phyloP scores from a whole-genome alignment of 495 filamentous ascomycete species.

The Usnea hakonensis region DNA sequence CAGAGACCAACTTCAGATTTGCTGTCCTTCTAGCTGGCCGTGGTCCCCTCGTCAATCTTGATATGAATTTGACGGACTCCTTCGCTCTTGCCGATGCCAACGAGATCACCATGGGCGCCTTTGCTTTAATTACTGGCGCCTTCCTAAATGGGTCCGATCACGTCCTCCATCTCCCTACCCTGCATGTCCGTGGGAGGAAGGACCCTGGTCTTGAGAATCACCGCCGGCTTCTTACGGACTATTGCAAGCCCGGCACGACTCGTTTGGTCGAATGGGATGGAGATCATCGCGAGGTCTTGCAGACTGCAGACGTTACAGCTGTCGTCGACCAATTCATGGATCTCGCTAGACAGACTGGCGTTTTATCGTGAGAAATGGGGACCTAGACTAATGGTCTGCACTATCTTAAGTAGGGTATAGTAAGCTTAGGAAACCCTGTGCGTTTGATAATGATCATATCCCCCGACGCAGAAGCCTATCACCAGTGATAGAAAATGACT shows the following conservation, averaged over 20 bases:
- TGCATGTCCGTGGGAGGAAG: constrained; percentile 55
- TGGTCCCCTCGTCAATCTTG: constrained; percentile 45
- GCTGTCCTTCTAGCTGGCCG: constrained; percentile 49
- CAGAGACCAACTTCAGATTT: constrained; percentile 21
- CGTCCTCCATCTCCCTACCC: constrained; percentile 39
- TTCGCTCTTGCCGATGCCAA: constrained; percentile 26
- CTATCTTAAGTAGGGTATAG: no score
- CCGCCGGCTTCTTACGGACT: constrained; percentile 40
- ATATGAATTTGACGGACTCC: constrained; percentile 16
- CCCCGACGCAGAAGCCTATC: no score
- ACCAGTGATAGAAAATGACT: no score
- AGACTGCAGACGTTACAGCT: constrained; percentile 44
- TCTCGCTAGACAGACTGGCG: no score
- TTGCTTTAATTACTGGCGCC: constrained; percentile 8
- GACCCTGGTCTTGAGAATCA: constrained; percentile 50
- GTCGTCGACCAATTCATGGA: constrained; percentile 31
- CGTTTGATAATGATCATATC: no score
- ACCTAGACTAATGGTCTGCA: no score
- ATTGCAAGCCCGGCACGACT: constrained; percentile 38
- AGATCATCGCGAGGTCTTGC: constrained; percentile 50
- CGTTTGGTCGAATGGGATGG: constrained; percentile 55
- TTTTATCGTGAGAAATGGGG: no score
- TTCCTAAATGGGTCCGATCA: constrained; percentile 1
- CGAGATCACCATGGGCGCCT: constrained; percentile 28
- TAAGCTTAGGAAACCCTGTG: no score